Base-by-base conservation (phyloP, 192 early-diverging fungal genomes). In the Coemansia sp. region DNA sequence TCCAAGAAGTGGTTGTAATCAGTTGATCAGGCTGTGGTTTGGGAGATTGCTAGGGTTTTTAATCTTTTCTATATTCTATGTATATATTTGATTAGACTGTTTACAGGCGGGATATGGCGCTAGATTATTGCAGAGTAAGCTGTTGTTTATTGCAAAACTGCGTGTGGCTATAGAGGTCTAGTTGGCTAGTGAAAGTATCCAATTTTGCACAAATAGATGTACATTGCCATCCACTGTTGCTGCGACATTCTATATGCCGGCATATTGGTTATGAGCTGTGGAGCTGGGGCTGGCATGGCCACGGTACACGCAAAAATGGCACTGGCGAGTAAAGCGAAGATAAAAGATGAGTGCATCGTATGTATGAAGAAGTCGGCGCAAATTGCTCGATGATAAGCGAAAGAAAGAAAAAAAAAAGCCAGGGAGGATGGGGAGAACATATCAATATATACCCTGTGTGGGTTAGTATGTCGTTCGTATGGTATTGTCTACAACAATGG, bases 201-300 rank as follows among this genome's bases (percentile, higher is more conserved):
- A 8, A 58, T 58, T 58, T 8, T 58, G 31, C 55, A 58, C 55
- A 58, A n/a, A 5, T 58, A 58, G 2, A 58, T 34, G 29, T 58
- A 58, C 55, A 58, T 58, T 29, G 55, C 55, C 55, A 31, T 31
- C 55, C 55, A 58, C 55, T 58, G 55, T 15, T 58, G 55, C 55
- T 58, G 27, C 29, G 55, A 58, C 55, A 58, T 58, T n/a, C 55
- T 58, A 31, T 58, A 58, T 12, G 55, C 55, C 5, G 55, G 55
- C 31, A 58, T 58, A 17, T 58, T 58, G 55, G 55, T 32, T 29
- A 58, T 58, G 6, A 58, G 55, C 55, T 58, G 55, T 2, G 55
- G 55, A 32, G 55, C 55, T 34, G 55, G 55, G 23, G 31, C 55
- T 17, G 55, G 55, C 55, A 58, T 58, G 29, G 55, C 55, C 15